A percentile compares a stretch with the other conserved stretches of the same genome.
These are phyloP conservation scores for Solanum pinnatisectum DNA, from an alignment of 257 asterid species.

Conservation along the genomic window DNA sequence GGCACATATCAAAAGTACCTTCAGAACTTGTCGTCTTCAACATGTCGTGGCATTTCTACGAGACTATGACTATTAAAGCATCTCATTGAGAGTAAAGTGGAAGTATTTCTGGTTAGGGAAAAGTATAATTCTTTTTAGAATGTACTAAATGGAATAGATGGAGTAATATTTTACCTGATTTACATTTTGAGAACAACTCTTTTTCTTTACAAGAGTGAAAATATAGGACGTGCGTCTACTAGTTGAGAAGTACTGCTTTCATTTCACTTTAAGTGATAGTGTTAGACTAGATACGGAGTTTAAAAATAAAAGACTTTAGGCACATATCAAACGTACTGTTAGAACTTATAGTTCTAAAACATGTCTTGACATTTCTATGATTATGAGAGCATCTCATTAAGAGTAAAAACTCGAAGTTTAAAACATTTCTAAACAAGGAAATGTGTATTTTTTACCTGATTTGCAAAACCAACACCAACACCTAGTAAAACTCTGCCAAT, in stretches of 20 bases:
- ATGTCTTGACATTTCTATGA: neutral
- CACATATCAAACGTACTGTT: neutral
- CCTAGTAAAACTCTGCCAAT: slow-evolving; percentile 66
- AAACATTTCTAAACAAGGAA: neutral
- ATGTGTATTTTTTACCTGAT: slow-evolving; percentile 33
- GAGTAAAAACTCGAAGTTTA: neutral
- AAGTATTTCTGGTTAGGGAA: neutral
- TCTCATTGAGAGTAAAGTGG: neutral
- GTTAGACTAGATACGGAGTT: neutral
- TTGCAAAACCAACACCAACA: slow-evolving; percentile 72
- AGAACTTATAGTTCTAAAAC: neutral
- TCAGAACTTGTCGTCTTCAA: neutral
- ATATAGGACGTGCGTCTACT: neutral
- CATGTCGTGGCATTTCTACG: neutral
- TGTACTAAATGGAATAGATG: neutral
- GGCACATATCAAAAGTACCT: neutral
- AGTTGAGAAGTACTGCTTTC: neutral
- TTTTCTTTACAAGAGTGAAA: neutral
- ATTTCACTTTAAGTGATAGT: neutral
- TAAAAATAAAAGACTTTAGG: neutral
- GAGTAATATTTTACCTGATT: neutral
- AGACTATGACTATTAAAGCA: no score
- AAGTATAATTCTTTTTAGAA: neutral
- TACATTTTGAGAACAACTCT: neutral
- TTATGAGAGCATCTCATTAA: neutral